phyloP scores from a whole-genome alignment of 73 alveolate species.

The Blepharisma stoltei region DNA sequence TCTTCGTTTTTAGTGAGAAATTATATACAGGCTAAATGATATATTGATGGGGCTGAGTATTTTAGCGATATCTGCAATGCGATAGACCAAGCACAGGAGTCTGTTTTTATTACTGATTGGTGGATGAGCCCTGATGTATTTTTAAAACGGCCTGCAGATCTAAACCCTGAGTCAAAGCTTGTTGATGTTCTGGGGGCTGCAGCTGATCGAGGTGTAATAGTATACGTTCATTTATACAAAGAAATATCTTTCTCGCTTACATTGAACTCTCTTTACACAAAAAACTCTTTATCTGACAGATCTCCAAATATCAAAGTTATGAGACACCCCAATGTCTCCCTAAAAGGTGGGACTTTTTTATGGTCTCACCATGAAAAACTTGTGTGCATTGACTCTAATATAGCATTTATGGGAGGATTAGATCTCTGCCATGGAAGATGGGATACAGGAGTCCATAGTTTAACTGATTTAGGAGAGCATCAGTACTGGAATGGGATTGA shows the following conservation, averaged over 20 bases:
- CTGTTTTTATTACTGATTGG: slow-evolving; percentile 95
- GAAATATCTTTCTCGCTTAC: slow-evolving; percentile 79
- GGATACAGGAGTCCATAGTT: slow-evolving; percentile 81
- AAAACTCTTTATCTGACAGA: slow-evolving; percentile 56
- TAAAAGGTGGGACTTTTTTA: slow-evolving; percentile 47
- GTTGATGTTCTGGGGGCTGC: background rate
- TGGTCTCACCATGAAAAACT: slow-evolving; percentile 97
- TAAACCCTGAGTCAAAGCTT: background rate
- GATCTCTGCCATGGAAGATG: slow-evolving; percentile 94
- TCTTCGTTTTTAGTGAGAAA: slow-evolving; percentile 52
- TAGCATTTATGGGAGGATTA: slow-evolving; percentile 92
- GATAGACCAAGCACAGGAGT: slow-evolving; percentile 60
- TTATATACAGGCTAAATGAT: slow-evolving; percentile 41
- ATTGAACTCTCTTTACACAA: slow-evolving; percentile 62
- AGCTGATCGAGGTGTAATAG: slow-evolving; percentile 89
- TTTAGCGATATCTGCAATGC: slow-evolving; percentile 41
- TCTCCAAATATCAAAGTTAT: slow-evolving; percentile 80
- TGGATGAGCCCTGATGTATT: slow-evolving; percentile 94
- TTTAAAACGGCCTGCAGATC: slow-evolving; percentile 65
- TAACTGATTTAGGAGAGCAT: slow-evolving; percentile 62
- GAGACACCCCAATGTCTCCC: slow-evolving; percentile 75
- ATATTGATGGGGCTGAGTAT: slow-evolving; percentile 55
- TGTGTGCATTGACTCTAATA: slow-evolving; percentile 78
- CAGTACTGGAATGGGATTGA: slow-evolving; percentile 52
- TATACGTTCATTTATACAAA: slow-evolving; percentile 65